These are phyloP conservation scores for Myrmaecium sp. DNA, from an alignment of 2,329 filamentous ascomycete genomes.

Conservation along the genomic window DNA sequence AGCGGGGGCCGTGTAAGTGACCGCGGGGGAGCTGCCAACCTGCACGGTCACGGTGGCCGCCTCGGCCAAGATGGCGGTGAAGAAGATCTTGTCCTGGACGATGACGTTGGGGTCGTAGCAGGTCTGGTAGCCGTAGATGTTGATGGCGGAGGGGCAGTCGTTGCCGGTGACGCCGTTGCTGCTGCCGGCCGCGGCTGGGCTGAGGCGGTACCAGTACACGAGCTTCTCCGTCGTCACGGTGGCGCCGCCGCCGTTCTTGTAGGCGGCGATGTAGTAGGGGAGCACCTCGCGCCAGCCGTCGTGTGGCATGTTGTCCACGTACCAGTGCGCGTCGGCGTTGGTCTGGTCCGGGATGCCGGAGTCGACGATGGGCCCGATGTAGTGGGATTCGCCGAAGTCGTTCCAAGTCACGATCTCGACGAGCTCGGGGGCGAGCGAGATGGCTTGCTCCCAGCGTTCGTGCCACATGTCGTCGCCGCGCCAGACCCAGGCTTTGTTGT, in stretches of 20 bases:
- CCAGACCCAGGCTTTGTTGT: conserved; percentile 46
- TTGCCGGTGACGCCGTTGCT: conserved; percentile 23
- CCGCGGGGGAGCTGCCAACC: conserved; percentile 4
- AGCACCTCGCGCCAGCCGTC: conserved; percentile 32
- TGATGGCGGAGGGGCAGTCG: conserved; percentile 11
- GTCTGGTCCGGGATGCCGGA: conserved; percentile 31
- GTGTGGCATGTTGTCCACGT: conserved; percentile 32
- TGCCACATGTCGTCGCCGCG: conserved; percentile 44
- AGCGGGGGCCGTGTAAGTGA: conserved; percentile 1
- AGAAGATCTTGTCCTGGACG: conserved; percentile 28
- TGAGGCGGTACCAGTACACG: conserved; percentile 28
- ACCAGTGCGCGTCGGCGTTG: conserved; percentile 31
- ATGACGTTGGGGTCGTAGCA: conserved; percentile 13
- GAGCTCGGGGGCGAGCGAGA: conserved; percentile 24
- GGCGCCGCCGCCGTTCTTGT: conserved; percentile 26
- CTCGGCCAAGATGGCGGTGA: conserved; percentile 18
- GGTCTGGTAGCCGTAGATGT: conserved; percentile 11
- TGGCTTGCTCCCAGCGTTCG: conserved; percentile 19
- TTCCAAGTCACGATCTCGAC: conserved; percentile 43
- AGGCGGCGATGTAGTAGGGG: conserved; percentile 34
- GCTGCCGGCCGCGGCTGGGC: conserved; percentile 17
- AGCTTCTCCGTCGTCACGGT: conserved; percentile 16
- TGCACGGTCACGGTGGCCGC: conserved; percentile 3
- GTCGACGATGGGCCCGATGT: conserved; percentile 30
- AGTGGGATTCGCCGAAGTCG: conserved; percentile 42